A percentile compares a stretch with the other conserved stretches of the same genome.
Conservation (phyloP, 106 monocot genomes). For the Amphibolis antarctica region DNA sequence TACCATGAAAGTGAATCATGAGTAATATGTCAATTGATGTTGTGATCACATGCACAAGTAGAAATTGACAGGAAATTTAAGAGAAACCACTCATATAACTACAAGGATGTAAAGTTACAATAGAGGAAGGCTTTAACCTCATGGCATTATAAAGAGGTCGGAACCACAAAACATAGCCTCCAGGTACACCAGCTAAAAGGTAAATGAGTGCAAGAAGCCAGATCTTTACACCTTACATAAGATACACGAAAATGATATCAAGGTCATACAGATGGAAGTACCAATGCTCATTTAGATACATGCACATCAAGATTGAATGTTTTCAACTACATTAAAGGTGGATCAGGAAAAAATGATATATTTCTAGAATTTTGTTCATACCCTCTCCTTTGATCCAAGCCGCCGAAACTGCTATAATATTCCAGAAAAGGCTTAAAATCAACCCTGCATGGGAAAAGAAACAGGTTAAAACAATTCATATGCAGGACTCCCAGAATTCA, state of each 20-base stretch:
- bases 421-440: constrained; percentile 59
- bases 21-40: background rate
- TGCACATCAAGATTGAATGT: background rate
- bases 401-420: constrained; percentile 60
- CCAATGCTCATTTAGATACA: no score
- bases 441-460: no score
- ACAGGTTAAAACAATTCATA: no score
- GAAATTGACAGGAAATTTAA: no score
- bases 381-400: constrained; percentile 60
- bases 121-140: constrained; percentile 25
- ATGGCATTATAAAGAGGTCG: constrained; percentile 86
- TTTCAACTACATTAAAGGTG: background rate
- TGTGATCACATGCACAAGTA: background rate
- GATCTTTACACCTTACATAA: constrained; percentile 61
- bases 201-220: constrained; percentile 87
- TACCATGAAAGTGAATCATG: no score
- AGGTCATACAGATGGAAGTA: background rate
- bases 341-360: background rate
- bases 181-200: constrained; percentile 64
- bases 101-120: background rate
- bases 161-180: constrained; percentile 88
- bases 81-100: no score
- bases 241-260: background rate
- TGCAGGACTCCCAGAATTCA: no score
- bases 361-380: no score